phyloP scores from a whole-genome alignment of 148 eudicot genomes.

The Selenicereus undatus region DNA sequence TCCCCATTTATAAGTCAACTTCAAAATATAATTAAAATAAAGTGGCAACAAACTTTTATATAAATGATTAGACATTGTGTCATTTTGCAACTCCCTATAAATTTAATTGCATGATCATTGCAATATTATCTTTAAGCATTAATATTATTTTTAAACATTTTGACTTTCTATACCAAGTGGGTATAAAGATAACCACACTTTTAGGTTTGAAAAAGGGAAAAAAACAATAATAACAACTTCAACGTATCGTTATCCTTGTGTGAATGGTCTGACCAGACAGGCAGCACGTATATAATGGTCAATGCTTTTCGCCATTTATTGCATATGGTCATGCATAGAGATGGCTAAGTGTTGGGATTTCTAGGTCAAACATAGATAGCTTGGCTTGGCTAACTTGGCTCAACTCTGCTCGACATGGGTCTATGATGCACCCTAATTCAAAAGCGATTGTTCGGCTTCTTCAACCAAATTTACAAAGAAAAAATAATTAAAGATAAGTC shows the following conservation, averaged over 20 bases:
- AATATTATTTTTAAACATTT: constrained; percentile 7
- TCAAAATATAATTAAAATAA: neutral
- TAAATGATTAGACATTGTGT: neutral
- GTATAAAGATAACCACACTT: neutral
- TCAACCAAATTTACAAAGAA: neutral
- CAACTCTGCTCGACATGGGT: neutral
- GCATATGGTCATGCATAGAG: neutral
- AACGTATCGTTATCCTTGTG: neutral
- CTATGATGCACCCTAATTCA: too few relatives aligned
- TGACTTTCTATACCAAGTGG: constrained; percentile 15
- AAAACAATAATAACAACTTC: neutral
- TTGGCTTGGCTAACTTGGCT: neutral
- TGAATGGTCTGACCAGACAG: neutral
- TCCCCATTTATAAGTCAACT: constrained; percentile 23
- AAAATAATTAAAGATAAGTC: neutral
- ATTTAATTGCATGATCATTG: neutral
- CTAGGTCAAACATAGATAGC: neutral
- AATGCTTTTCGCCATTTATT: neutral
- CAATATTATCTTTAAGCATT: neutral
- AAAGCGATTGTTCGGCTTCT: too few relatives aligned
- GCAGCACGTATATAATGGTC: neutral
- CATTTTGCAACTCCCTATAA: neutral
- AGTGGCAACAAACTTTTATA: neutral
- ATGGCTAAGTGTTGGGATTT: neutral
- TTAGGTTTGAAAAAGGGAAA: neutral